phyloP scores from a whole-genome alignment of 305 asterid genomes.

The Solanum aculeatissimum region DNA sequence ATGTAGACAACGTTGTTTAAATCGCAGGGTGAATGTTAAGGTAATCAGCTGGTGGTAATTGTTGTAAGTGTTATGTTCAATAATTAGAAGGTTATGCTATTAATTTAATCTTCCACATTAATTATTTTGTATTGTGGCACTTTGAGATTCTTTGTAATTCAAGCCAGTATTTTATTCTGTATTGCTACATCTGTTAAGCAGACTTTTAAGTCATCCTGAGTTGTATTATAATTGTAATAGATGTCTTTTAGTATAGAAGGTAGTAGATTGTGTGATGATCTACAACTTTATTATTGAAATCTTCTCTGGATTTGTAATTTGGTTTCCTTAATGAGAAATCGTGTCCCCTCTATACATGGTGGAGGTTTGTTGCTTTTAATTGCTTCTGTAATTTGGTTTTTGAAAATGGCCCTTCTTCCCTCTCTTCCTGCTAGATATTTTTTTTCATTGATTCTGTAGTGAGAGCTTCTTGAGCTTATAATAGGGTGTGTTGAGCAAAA shows the following conservation, averaged over 20 bases:
- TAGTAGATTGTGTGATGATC: neutral
- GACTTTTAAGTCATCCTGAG: neutral
- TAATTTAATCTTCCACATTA: neutral
- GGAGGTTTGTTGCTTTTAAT: neutral
- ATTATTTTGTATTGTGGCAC: neutral
- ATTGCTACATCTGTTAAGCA: neutral
- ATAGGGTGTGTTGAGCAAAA: neutral
- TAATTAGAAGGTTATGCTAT: neutral
- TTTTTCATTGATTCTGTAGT: neutral
- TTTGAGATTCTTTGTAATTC: neutral
- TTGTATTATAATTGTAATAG: neutral
- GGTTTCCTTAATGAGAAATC: neutral
- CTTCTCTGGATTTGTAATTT: neutral
- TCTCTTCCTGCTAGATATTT: neutral
- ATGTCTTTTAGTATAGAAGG: neutral
- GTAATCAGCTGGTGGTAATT: neutral
- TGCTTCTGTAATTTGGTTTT: neutral
- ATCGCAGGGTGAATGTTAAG: neutral
- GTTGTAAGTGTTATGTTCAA: neutral
- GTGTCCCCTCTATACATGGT: neutral
- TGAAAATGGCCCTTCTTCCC: neutral
- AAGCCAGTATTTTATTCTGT: neutral
- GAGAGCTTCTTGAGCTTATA: neutral
- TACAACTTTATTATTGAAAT: neutral
- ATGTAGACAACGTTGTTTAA: neutral